Base-by-base conservation (phyloP, 768 basidiomycete genomes). In the Tubosaeta brunneosetosa region DNA sequence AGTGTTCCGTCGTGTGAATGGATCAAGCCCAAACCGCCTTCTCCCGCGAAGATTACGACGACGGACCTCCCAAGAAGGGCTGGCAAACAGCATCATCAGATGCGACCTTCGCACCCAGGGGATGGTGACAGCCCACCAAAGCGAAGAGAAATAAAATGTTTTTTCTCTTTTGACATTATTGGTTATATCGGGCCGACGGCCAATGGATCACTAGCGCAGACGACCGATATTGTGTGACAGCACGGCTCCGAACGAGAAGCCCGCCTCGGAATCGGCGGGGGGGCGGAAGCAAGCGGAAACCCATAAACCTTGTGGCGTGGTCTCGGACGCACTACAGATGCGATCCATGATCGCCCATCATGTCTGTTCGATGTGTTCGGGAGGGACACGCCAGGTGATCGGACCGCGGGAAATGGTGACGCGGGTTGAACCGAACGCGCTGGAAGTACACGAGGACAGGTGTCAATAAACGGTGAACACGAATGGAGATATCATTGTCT, bases 1-100 rank as follows among this genome's bases (percentile, higher is more conserved):
- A 41, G 11, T 8, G 34, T 22, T 54, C 49, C 52, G 52, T 44
- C 54, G 56, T 66, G 54, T 58, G 59, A 64, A 66, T 47, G 46
- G 53, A 61, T 57, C 50, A 44, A 29, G 43, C 22, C 31, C 46
- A 50, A 13, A 26, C 45, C 16, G 6, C 32, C 62, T 66, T 65
- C 65, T 65, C 65, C 64, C 64, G 64, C 62, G 62, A 65, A 55
- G 56, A 57, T 66, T 52, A 32, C 25, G n/a, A 19, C 25, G 26
- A 37, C 33, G 38, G 6, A 16, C 56, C 47, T 44, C 52, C 51
- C 53, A 44, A 16, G 43, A 29, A 47, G 47, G 19, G 13, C 26
- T 43, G 40, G 22, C 16, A 10, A 16, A 34, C 45, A 46, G 16
- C 14, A 22, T 13, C 6, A 44, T n/a, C 42, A 31, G 48, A 46